phyloP scores from a whole-genome alignment of 2,329 filamentous ascomycete genomes.

The Cyanodermella asteris region DNA sequence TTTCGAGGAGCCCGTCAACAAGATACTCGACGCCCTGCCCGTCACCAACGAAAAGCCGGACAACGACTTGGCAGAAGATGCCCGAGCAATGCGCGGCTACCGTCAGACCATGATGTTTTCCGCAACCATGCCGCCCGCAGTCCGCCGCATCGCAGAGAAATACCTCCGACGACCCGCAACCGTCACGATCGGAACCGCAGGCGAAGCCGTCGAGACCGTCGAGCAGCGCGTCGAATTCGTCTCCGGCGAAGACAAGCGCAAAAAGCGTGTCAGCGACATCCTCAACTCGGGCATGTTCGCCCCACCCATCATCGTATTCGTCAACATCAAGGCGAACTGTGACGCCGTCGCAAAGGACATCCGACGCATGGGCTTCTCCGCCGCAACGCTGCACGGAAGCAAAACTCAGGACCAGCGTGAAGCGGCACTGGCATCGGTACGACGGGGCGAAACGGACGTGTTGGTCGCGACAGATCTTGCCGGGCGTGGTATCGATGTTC shows the following conservation, averaged over 20 bases:
- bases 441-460: conserved; percentile 59
- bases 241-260: conserved; percentile 77
- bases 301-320: conserved; percentile 92
- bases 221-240: conserved; percentile 93
- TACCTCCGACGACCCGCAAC: conserved; percentile 85
- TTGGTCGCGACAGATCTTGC: conserved; percentile 91
- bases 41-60: conserved; percentile 91
- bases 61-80: conserved; percentile 72
- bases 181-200: conserved; percentile 81
- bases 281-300: conserved; percentile 58
- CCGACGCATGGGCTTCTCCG: conserved; percentile 76
- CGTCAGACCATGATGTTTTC: conserved; percentile 99
- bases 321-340: conserved; percentile 99
- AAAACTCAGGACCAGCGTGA: conserved; percentile 98
- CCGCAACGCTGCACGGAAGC: conserved; percentile 78
- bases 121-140: conserved; percentile 80
- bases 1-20: conserved; percentile 93
- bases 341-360: conserved; percentile 87
- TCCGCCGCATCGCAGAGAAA: conserved; percentile 92
- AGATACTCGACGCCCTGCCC: conserved; percentile 84
- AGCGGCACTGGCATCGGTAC: conserved; percentile 66
- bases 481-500: conserved; percentile 91
- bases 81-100: conserved; percentile 70
- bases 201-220: conserved; percentile 91
- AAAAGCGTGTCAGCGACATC: conserved; percentile 87